phyloP scores from a whole-genome alignment of 257 asterid genomes.

The Osmanthus fragrans region DNA sequence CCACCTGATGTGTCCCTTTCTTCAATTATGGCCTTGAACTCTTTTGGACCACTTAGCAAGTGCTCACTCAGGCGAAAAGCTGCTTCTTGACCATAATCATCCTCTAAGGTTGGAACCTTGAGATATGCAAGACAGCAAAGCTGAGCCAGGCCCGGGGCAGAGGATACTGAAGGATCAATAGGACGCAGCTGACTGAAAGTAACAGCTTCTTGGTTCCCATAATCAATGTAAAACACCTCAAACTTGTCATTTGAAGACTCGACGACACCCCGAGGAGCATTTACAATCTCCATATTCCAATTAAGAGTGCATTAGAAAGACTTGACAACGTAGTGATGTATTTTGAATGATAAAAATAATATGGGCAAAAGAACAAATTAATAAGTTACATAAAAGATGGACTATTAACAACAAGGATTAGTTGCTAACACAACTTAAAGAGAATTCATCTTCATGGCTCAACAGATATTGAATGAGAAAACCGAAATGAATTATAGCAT shows the following conservation, averaged over 20 bases:
- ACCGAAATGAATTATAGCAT: background rate
- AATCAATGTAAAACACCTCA: slow-evolving; percentile 92
- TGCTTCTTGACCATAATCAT: slow-evolving; percentile 92
- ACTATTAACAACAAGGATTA: background rate
- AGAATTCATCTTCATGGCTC: background rate
- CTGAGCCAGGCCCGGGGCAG: slow-evolving; percentile 87
- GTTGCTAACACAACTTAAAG: background rate
- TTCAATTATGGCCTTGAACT: slow-evolving; percentile 72
- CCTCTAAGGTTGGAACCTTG: slow-evolving; percentile 77
- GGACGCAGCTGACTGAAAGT: slow-evolving; percentile 79
- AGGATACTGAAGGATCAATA: slow-evolving; percentile 66
- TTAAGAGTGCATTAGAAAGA: slow-evolving; percentile 12
- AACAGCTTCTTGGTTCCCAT: slow-evolving; percentile 88
- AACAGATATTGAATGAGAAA: background rate
- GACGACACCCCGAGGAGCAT: slow-evolving; percentile 74
- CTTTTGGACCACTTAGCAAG: slow-evolving; percentile 59
- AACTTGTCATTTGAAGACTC: slow-evolving; percentile 69
- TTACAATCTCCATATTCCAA: slow-evolving; percentile 58
- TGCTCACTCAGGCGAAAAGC: slow-evolving; percentile 67
- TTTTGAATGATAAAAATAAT: background rate
- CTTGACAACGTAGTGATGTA: background rate
- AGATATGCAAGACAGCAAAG: slow-evolving; percentile 79
- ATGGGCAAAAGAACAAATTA: background rate
- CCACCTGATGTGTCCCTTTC: slow-evolving; percentile 85
- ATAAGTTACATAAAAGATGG: background rate